Conservation (phyloP, 441 rosid species). For the Brassica balearica region DNA sequence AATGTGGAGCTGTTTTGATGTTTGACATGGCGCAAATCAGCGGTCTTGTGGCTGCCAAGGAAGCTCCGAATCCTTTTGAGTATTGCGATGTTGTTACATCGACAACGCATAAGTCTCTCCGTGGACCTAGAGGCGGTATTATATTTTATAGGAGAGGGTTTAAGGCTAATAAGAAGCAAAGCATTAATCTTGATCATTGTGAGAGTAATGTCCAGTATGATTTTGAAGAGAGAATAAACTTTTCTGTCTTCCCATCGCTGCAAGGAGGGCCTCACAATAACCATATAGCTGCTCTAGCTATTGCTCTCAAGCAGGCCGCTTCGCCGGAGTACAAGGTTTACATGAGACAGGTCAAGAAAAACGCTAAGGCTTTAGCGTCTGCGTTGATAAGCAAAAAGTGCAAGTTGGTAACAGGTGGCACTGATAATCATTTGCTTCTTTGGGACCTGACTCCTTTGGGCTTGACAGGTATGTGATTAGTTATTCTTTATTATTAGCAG, state of each 20-base stretch:
- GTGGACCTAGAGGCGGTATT: constrained; percentile 77
- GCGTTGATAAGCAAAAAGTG: constrained; percentile 58
- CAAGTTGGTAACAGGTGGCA: constrained; percentile 67
- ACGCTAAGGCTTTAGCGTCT: constrained; percentile 63
- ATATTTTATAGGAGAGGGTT: constrained; percentile 63
- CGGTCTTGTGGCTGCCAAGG: constrained; percentile 76
- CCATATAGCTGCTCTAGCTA: constrained; percentile 76
- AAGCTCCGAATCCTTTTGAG: constrained; percentile 59
- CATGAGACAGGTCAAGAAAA: constrained; percentile 72
- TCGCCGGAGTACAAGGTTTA: constrained; percentile 62
- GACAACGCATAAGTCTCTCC: constrained; percentile 71
- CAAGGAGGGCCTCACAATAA: constrained; percentile 82
- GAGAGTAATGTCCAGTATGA: constrained; percentile 53
- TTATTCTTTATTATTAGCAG: constrained; percentile 1
- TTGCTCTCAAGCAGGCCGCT: constrained; percentile 73
- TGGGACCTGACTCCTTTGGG: constrained; percentile 72
- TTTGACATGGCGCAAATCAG: constrained; percentile 81
- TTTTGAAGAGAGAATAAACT: constrained; percentile 68
- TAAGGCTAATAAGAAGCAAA: constrained; percentile 58
- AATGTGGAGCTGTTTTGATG: constrained; percentile 65
- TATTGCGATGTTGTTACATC: constrained; percentile 73
- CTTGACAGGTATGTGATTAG: constrained; percentile 55
- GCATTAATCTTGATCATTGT: constrained; percentile 48
- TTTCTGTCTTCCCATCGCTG: constrained; percentile 68
- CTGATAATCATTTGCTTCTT: constrained; percentile 69